Evolutionary conservation across 148 eudicot species (phyloP).

Genomic region (Mesembryanthemum crystallinum): DNA sequence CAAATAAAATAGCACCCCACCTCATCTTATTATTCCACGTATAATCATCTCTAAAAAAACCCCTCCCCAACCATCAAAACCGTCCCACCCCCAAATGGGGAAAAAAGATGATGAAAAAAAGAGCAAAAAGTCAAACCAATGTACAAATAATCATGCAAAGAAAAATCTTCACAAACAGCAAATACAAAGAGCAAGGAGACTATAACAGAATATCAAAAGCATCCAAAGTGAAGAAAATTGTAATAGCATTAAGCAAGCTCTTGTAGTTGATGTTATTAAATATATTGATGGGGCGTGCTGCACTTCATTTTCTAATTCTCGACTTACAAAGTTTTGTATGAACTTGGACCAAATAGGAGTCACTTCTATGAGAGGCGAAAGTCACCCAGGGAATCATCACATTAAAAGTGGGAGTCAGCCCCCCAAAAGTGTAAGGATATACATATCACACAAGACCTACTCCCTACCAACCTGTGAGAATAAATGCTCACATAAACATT

Average conservation of each 20-base stretch:
- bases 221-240: neutral
- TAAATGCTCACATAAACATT: neutral
- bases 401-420: too few relatives aligned
- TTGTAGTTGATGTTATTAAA: neutral
- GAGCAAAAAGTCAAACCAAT: neutral
- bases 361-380: too few relatives aligned
- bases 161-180: neutral
- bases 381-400: too few relatives aligned
- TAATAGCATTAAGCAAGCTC: neutral
- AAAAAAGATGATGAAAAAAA: too few relatives aligned
- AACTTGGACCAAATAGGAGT: too few relatives aligned
- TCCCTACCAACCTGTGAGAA: neutral
- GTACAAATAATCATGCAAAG: neutral
- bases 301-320: neutral
- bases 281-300: neutral
- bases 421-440: too few relatives aligned
- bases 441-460: too few relatives aligned
- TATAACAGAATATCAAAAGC: neutral
- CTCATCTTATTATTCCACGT: neutral
- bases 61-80: neutral
- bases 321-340: too few relatives aligned
- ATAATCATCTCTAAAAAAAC: neutral
- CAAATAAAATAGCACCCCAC: neutral
- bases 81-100: neutral
- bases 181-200: neutral